These are phyloP conservation scores for Ricinus communis DNA, from an alignment of 345 rosid species.

Conservation along the genomic window DNA sequence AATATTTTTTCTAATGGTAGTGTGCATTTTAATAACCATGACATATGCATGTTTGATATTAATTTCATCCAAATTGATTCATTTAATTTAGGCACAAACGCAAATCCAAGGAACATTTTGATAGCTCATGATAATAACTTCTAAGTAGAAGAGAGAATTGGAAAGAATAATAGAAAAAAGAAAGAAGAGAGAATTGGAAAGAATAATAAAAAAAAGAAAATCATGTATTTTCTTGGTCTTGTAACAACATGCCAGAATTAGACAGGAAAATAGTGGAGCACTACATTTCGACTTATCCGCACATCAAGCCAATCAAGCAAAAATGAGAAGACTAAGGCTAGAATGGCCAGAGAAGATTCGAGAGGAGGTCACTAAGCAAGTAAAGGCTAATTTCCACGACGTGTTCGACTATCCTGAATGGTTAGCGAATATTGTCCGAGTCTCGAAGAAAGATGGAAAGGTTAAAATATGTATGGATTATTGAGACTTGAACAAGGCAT, in stretches of 20 bases:
- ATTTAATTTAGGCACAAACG: too few species aligned
- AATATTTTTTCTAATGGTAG: too few species aligned
- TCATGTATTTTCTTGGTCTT: neutral
- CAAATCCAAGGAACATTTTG: too few species aligned
- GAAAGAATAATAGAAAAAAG: neutral
- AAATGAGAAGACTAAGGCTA: neutral
- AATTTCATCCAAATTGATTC: too few species aligned
- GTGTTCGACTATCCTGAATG: neutral
- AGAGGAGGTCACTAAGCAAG: too few species aligned
- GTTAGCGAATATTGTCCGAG: neutral
- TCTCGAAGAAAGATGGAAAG: neutral
- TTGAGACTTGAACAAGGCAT: neutral
- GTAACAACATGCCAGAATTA: neutral
- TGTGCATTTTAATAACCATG: too few species aligned
- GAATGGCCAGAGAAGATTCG: neutral
- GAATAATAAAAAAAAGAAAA: neutral
- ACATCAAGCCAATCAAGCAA: neutral
- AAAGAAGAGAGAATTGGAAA: neutral
- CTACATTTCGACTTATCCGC: neutral
- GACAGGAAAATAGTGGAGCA: neutral
- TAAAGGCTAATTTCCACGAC: neutral
- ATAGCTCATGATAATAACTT: neutral
- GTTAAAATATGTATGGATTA: neutral
- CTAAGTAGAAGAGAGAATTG: neutral
- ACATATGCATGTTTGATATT: too few species aligned